These are phyloP conservation scores for Aureoboletus auriporus DNA, from an alignment of 768 basidiomycete genomes.

Conservation along the genomic window DNA sequence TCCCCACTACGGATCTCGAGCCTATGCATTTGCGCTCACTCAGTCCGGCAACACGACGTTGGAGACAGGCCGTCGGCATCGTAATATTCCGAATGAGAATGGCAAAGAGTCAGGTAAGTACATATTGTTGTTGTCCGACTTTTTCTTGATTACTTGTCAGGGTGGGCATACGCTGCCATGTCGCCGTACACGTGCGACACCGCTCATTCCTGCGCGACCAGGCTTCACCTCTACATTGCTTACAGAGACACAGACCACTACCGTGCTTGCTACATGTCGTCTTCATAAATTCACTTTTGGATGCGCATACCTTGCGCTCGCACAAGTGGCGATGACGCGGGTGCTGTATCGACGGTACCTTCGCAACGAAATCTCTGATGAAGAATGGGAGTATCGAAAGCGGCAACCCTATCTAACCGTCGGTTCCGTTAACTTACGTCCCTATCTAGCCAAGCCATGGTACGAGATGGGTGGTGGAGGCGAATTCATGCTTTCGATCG, in stretches of 20 bases:
- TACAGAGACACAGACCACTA: conserved; percentile 26
- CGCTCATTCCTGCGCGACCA: conserved; percentile 35
- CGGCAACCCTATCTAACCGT: conserved; percentile 45
- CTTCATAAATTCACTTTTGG: conserved; percentile 46
- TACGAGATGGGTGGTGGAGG: conserved; percentile 39
- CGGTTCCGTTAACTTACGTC: conserved; percentile 50
- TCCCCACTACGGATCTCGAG: conserved; percentile 29
- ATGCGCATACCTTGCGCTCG: conserved; percentile 44
- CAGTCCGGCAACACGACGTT: conserved; percentile 36
- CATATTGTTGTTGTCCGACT: background rate
- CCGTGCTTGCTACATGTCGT: conserved; percentile 38
- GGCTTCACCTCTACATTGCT: conserved; percentile 21
- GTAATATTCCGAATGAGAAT: conserved; percentile 34
- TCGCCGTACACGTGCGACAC: conserved; percentile 34
- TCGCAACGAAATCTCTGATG: conserved; percentile 42
- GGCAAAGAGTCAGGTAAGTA: conserved; percentile 34
- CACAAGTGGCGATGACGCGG: conserved; percentile 51
- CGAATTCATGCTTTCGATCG: conserved; percentile 41
- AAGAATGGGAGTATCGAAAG: conserved; percentile 51
- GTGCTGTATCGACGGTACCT: conserved; percentile 45
- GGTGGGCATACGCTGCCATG: conserved; percentile 57
- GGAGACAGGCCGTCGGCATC: conserved; percentile 42
- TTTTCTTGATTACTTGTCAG: conserved; percentile 24
- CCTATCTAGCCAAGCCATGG: conserved; percentile 47
- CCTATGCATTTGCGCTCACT: conserved; percentile 29